Evolutionary conservation across 345 rosid species (phyloP).

Genomic region (Hypericum androsaemum): DNA sequence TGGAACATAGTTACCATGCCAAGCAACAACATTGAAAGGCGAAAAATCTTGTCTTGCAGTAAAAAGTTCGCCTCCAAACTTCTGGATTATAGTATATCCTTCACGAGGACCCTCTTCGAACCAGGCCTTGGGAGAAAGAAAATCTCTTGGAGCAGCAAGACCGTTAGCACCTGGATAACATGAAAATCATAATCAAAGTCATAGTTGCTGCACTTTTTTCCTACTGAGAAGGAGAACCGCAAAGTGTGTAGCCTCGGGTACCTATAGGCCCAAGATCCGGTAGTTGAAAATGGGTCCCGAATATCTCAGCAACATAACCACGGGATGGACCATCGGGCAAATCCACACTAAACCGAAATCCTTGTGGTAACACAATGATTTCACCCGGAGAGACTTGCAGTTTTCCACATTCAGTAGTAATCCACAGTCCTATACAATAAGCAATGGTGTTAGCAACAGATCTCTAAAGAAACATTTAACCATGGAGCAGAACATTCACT

Average conservation of each 20-base stretch:
- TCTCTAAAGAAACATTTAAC: background rate
- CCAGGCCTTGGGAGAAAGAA: slow-evolving; percentile 80
- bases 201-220: background rate
- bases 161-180: slow-evolving; percentile 74
- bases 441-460: slow-evolving; percentile 1
- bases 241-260: slow-evolving; percentile 14
- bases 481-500: slow-evolving; percentile 17
- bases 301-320: slow-evolving; percentile 87
- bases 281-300: slow-evolving; percentile 90
- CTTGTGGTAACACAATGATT: slow-evolving; percentile 77
- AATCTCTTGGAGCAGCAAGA: slow-evolving; percentile 89
- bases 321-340: slow-evolving; percentile 85
- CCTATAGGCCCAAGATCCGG: slow-evolving; percentile 99
- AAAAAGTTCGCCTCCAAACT: slow-evolving; percentile 83
- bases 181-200: slow-evolving; percentile 4
- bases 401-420: slow-evolving; percentile 86
- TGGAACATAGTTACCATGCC: slow-evolving; percentile 97
- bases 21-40: slow-evolving; percentile 91
- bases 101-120: slow-evolving; percentile 58
- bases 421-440: slow-evolving; percentile 60
- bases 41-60: slow-evolving; percentile 90
- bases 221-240: background rate
- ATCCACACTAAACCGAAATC: slow-evolving; percentile 64
- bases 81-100: slow-evolving; percentile 65
- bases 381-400: slow-evolving; percentile 82